Conservation (phyloP, 1,284 basidiomycete species). For the Xerocomus amazonicus region DNA sequence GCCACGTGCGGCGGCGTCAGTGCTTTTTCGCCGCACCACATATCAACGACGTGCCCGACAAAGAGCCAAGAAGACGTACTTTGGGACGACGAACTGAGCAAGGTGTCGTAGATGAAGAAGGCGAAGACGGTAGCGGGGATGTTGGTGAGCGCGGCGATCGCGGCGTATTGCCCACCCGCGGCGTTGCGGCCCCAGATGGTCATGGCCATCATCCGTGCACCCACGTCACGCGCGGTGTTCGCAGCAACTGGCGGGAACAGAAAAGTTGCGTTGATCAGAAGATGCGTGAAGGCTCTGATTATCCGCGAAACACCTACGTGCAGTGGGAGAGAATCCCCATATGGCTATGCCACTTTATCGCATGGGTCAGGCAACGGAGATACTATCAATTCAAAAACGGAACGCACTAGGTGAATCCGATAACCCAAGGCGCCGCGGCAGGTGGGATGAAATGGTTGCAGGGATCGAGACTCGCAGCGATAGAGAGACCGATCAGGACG, state of each 20-base stretch:
- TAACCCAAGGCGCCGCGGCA: conserved; percentile 45
- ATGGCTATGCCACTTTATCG: conserved; percentile 46
- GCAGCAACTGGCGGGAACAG: conserved; percentile 45
- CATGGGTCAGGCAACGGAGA: conserved; percentile 7
- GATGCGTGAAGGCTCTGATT: neutral
- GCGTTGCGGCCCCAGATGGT: conserved; percentile 57
- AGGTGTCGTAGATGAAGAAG: conserved; percentile 48
- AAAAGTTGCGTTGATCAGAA: neutral
- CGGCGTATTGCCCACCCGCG: conserved; percentile 55
- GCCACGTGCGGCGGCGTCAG: conserved; percentile 25
- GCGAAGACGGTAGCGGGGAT: conserved; percentile 58
- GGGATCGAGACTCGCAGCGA: conserved; percentile 59
- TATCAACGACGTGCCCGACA: neutral
- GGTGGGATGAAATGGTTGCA: conserved; percentile 61
- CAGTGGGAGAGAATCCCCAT: conserved; percentile 56
- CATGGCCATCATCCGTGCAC: conserved; percentile 54
- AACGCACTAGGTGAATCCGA: conserved; percentile 50
- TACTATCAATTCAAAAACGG: neutral
- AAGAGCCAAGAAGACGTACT: conserved; percentile 23
- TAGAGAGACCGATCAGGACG: conserved; percentile 56
- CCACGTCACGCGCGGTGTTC: conserved; percentile 67
- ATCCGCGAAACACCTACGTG: conserved; percentile 34
- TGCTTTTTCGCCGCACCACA: conserved; percentile 17
- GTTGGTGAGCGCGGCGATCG: conserved; percentile 61
- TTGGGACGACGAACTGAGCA: conserved; percentile 37